Percentiles rank a stretch among this genome's conserved stretches.
These are phyloP conservation scores for Naumovozyma castellii DNA, from an alignment of 805 yeast genomes.

Conservation along the genomic window DNA sequence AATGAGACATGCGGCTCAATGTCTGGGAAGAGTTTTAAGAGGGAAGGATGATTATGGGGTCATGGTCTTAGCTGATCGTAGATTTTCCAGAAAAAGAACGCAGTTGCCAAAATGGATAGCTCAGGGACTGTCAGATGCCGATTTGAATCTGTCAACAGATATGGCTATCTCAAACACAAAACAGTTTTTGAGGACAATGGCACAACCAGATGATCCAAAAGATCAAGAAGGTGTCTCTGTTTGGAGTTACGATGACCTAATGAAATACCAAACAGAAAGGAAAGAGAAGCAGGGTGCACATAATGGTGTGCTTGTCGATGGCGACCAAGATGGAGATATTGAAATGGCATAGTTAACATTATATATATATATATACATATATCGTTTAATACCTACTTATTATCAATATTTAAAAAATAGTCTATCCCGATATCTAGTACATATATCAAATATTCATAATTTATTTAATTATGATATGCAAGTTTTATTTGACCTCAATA, in stretches of 20 bases:
- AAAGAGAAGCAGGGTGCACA: not conserved
- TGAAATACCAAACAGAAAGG: constrained; percentile 39
- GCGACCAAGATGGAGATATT: constrained; percentile 20
- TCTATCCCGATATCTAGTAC: no score
- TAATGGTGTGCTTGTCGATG: constrained; percentile 1
- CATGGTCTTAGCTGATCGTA: constrained; percentile 93
- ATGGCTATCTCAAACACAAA: constrained; percentile 95
- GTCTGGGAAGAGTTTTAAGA: constrained; percentile 91
- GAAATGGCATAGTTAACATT: constrained; percentile 16
- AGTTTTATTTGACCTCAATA: constrained; percentile 32
- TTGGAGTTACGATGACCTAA: constrained; percentile 71
- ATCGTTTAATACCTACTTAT: not conserved
- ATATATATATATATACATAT: no score
- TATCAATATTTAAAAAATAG: no score
- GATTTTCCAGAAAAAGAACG: constrained; percentile 75
- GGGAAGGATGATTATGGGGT: constrained; percentile 98
- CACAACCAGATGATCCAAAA: constrained; percentile 82
- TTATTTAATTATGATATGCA: no score
- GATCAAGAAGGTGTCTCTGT: constrained; percentile 93
- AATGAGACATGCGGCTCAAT: constrained; percentile 99
- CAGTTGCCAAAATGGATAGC: constrained; percentile 97
- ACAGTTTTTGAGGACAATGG: constrained; percentile 83
- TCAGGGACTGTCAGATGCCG: constrained; percentile 86
- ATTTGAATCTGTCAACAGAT: constrained; percentile 85
- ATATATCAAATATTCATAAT: no score